Evolutionary conservation across 2,329 filamentous ascomycete species (phyloP), one percentile per base, ranked within the genome.

Genomic region (Monosporascus sp.): DNA sequence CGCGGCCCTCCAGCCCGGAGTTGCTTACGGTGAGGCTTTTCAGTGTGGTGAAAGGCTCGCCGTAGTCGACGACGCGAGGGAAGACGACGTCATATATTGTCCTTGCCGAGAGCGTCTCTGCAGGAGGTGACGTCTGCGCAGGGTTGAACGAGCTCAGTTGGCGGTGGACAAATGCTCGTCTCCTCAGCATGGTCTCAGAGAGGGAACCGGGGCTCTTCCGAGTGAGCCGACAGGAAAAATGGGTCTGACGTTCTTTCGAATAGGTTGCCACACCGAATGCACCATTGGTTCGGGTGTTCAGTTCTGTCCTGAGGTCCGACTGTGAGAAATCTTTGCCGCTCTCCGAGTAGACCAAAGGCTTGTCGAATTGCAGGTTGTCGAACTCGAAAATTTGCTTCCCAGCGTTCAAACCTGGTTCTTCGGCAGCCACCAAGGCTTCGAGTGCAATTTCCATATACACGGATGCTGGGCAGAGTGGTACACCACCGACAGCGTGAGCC

Each of bases 51-150:
- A 63, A 66, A 5, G 58, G 61, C 7, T 58, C 53, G 3, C 58
- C 55, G 47, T 68, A 68, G 2, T 52, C 45, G 2, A 68, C 65
- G 11, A 68, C 65, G 20, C 65, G 61, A 24, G 65, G 64, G 53
- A 68, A 68, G n/a, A 68, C 61, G 49, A 60, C 54, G 11, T 66
- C 56, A 41, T 68, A 68, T 8, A 68, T 54, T 43, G 63, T 63
- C 38, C 60, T 58, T 2, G 60, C 52, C 3, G 56, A 57, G 50
- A 64, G 63, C 14, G 58, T 60, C 44, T 66, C 60, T 5, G 24
- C 19, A 22, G 41, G 41, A 24, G 41, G 9, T 9, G 41, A n/a
- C 5, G 19, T 26, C 6, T n/a, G 16, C 16, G 20, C 41, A 14
- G 20, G 41, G 14, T 7, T 9, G n/a, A 52, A 31, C 37, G 44